Percentiles rank a stretch among this genome's conserved stretches.
Conservation (phyloP, 176 grass and related monocot genomes). For the Oryza rufipogon region DNA sequence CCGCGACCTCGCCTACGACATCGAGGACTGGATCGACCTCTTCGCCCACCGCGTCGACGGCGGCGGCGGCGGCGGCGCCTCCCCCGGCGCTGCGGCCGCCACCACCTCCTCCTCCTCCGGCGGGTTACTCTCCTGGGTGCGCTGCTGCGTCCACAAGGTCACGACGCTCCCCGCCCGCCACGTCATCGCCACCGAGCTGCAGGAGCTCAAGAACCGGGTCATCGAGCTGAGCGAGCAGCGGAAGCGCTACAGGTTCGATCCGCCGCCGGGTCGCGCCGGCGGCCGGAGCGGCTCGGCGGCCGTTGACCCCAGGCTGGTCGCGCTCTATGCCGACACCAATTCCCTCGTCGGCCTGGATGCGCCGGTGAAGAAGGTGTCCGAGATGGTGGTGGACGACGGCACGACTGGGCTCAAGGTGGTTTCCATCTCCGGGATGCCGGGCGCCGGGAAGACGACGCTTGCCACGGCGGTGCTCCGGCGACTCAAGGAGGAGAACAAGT, state of each 20-base stretch:
- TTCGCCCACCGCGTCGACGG: slow-evolving; percentile 44
- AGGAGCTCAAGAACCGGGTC: slow-evolving; percentile 37
- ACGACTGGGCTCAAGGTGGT: not conserved
- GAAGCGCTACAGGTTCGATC: slow-evolving; percentile 33
- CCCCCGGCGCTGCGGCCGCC: no score
- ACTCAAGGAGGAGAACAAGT: not conserved
- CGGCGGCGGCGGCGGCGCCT: no score
- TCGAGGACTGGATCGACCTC: slow-evolving; percentile 47
- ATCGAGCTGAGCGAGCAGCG: slow-evolving; percentile 38
- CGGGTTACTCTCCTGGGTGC: not conserved
- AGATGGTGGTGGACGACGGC: not conserved
- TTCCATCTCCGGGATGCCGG: slow-evolving; percentile 39
- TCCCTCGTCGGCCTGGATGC: slow-evolving; percentile 24
- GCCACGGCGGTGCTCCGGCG: not conserved
- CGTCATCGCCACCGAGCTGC: slow-evolving; percentile 41
- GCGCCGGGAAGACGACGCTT: slow-evolving; percentile 54
- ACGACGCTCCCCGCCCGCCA: slow-evolving; percentile 30
- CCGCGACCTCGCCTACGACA: slow-evolving; percentile 44
- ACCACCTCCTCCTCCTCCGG: no score
- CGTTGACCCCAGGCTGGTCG: not conserved
- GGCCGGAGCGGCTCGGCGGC: not conserved
- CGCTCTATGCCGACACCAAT: not conserved
- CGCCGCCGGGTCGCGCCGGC: not conserved
- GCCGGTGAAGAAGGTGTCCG: slow-evolving; percentile 21
- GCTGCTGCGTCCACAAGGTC: not conserved